Evolutionary conservation across 2,329 filamentous ascomycete genomes (phyloP).

Genomic region (Aspergillus proliferans): DNA sequence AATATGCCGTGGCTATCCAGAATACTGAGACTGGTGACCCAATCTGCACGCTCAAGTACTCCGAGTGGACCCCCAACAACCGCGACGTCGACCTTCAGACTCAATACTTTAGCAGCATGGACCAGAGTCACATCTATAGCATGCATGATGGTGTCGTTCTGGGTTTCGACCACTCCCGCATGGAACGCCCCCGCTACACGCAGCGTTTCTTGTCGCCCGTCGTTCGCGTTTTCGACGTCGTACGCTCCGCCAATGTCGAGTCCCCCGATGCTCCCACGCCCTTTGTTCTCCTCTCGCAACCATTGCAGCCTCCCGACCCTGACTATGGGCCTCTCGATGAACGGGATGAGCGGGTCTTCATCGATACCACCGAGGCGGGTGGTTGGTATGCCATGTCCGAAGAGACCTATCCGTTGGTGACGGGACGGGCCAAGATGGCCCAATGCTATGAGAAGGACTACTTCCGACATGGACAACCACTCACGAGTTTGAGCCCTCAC

Average conservation of each 20-base stretch:
- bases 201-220: constrained; percentile 71
- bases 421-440: constrained; percentile 58
- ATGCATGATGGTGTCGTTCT: constrained; percentile 78
- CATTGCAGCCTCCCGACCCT: constrained; percentile 54
- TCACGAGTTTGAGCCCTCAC: constrained; percentile 32
- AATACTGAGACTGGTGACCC: constrained; percentile 64
- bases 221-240: constrained; percentile 82
- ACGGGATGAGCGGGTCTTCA: constrained; percentile 64
- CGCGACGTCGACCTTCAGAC: constrained; percentile 79
- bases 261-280: constrained; percentile 57
- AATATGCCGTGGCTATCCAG: constrained; percentile 84
- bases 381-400: constrained; percentile 95
- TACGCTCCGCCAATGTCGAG: constrained; percentile 63
- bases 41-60: constrained; percentile 85
- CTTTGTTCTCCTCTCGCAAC: constrained; percentile 80
- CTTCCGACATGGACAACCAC: constrained; percentile 29
- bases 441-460: constrained; percentile 52
- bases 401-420: constrained; percentile 74
- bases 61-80: constrained; percentile 92
- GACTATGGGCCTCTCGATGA: constrained; percentile 42
- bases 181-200: constrained; percentile 55
- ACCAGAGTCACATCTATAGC: constrained; percentile 83
- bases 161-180: constrained; percentile 64
- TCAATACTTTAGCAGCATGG: constrained; percentile 73
- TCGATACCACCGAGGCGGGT: constrained; percentile 79